Conservation (phyloP, 2,329 filamentous ascomycete species). For the Penicillium sp. region DNA sequence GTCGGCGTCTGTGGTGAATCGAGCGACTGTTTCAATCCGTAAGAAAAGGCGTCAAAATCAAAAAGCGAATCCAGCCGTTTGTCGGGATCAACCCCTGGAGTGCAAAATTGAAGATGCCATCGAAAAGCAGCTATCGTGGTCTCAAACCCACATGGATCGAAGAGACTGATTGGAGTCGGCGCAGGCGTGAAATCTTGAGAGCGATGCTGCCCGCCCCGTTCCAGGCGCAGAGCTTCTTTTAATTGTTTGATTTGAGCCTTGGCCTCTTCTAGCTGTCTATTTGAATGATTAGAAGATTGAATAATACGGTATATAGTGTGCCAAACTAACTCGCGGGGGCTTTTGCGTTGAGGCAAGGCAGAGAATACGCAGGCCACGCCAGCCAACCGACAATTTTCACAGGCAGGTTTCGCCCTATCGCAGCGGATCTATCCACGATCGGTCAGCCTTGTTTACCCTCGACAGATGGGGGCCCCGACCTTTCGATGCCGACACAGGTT, state of each 20-base stretch:
- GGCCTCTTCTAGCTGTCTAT: constrained; percentile 9
- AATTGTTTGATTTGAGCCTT: constrained; percentile 8
- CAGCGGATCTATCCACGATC: constrained; percentile 32
- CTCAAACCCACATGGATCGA: constrained; percentile 13
- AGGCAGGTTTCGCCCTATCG: constrained; percentile 32
- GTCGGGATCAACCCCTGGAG: constrained; percentile 21
- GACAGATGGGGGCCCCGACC: constrained; percentile 17
- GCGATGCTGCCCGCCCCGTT: neutral
- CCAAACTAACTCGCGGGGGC: constrained; percentile 29
- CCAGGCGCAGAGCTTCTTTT: constrained; percentile 4
- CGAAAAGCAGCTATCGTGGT: constrained; percentile 28
- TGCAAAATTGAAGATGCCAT: constrained; percentile 32
- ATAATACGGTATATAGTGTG: neutral
- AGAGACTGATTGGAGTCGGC: neutral
- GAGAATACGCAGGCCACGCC: constrained; percentile 32
- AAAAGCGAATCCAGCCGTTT: neutral
- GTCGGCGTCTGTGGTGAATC: neutral
- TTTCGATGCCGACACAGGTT: constrained; percentile 33
- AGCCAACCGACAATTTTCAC: constrained; percentile 33
- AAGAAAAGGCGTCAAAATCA: constrained; percentile 30
- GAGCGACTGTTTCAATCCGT: neutral
- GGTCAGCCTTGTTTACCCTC: neutral
- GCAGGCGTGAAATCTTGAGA: neutral
- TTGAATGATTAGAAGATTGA: constrained; percentile 11
- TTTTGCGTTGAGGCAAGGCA: constrained; percentile 23